Conservation (phyloP, 164 flowering plant species). For the grape (Vitis vinifera) region DNA sequence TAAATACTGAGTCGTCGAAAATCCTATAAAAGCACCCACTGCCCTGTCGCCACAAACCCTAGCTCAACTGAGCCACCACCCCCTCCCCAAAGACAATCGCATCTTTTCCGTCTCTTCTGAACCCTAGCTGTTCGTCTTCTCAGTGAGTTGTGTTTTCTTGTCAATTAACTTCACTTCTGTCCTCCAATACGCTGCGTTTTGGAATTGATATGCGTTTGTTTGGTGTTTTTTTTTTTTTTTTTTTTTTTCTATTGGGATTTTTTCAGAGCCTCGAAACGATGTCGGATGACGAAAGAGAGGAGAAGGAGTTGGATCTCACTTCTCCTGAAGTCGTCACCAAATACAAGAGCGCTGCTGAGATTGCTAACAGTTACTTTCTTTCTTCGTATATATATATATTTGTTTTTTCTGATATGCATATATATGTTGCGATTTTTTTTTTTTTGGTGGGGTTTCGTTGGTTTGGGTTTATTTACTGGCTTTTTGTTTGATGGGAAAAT, state of each 20-base stretch:
- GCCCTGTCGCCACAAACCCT: constrained; percentile 18
- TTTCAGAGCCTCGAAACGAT: constrained; percentile 24
- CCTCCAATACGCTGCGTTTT: background rate
- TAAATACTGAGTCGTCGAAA: background rate
- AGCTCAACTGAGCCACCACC: constrained; percentile 11
- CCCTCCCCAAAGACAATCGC: too few species aligned
- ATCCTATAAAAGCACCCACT: constrained; percentile 21
- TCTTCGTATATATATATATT: background rate
- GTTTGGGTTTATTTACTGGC: background rate
- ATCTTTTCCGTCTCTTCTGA: background rate
- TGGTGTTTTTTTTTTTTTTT: too few species aligned
- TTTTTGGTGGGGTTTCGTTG: too few species aligned
- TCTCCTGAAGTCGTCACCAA: constrained; percentile 90
- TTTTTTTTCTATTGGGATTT: background rate
- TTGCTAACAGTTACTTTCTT: constrained; percentile 57
- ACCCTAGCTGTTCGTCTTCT: constrained; percentile 8
- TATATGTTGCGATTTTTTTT: too few species aligned
- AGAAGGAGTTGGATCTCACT: constrained; percentile 91
- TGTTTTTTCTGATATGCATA: too few species aligned
- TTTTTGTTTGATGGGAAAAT: background rate
- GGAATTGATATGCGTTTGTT: too few species aligned
- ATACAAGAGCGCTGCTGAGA: constrained; percentile 90
- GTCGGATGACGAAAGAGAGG: constrained; percentile 92
- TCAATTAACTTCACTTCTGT: background rate
- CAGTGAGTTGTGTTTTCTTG: background rate